Evolutionary conservation across 1,284 basidiomycete genomes (phyloP).

Genomic region (Earliella scabrosa): DNA sequence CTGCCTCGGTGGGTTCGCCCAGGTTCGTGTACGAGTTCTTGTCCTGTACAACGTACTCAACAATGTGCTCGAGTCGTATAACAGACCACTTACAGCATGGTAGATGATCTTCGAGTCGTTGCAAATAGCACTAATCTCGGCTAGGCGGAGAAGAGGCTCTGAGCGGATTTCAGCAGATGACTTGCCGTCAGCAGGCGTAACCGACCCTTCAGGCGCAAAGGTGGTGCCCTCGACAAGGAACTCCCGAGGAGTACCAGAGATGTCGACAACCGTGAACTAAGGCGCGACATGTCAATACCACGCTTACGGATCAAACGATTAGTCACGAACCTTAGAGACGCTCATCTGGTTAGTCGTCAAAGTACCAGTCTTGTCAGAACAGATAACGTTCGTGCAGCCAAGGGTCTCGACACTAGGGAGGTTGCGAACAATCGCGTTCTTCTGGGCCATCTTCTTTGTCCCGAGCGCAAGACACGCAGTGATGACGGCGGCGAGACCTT

Average conservation of each 20-base stretch:
- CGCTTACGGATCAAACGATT: background rate
- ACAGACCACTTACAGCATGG: slow-evolving; percentile 59
- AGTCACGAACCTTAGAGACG: slow-evolving; percentile 75
- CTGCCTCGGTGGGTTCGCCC: slow-evolving; percentile 97
- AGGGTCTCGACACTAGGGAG: slow-evolving; percentile 96
- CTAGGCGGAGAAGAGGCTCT: slow-evolving; percentile 79
- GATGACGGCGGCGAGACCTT: slow-evolving; percentile 94
- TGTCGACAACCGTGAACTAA: slow-evolving; percentile 79
- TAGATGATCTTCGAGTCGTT: slow-evolving; percentile 94
- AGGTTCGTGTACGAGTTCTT: slow-evolving; percentile 83
- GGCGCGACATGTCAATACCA: slow-evolving; percentile 1
- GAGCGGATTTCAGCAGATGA: slow-evolving; percentile 62
- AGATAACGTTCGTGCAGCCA: slow-evolving; percentile 96
- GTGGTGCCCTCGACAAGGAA: slow-evolving; percentile 89
- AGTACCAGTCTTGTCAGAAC: slow-evolving; percentile 97
- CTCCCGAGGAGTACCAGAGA: slow-evolving; percentile 60
- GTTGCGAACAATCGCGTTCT: slow-evolving; percentile 95
- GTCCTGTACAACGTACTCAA: slow-evolving; percentile 53
- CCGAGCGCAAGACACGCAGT: slow-evolving; percentile 96
- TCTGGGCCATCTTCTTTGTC: slow-evolving; percentile 97
- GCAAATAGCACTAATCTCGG: slow-evolving; percentile 90
- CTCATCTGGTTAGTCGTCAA: slow-evolving; percentile 97
- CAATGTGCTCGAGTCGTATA: background rate
- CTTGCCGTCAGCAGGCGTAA: slow-evolving; percentile 71
- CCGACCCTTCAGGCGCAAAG: slow-evolving; percentile 81